Evolutionary conservation across 768 basidiomycete genomes (phyloP).

Genomic region (Phylloporus arenicola): DNA sequence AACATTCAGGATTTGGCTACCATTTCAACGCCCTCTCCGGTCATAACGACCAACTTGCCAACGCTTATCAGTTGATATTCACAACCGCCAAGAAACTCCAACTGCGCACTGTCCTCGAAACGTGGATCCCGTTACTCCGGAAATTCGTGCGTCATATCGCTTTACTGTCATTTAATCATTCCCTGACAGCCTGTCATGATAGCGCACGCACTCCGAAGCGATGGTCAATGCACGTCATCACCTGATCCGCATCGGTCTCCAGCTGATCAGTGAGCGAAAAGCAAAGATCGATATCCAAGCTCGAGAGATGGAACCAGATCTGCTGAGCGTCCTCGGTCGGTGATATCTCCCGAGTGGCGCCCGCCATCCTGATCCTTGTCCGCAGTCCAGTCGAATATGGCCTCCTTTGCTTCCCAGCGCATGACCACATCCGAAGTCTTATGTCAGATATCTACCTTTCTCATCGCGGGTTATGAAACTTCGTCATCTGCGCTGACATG

Average conservation of each 20-base stretch:
- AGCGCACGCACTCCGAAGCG: slow-evolving; percentile 44
- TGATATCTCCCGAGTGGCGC: slow-evolving; percentile 6
- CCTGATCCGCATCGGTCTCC: slow-evolving; percentile 48
- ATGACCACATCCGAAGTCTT: slow-evolving; percentile 55
- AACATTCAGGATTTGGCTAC: slow-evolving; percentile 46
- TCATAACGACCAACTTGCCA: slow-evolving; percentile 48
- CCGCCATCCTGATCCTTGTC: not conserved
- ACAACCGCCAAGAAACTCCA: slow-evolving; percentile 48
- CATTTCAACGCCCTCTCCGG: slow-evolving; percentile 48
- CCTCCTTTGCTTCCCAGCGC: slow-evolving; percentile 38
- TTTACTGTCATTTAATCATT: not conserved
- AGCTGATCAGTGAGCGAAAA: slow-evolving; percentile 49
- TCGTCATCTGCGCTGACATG: slow-evolving; percentile 54
- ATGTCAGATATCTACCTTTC: slow-evolving; percentile 60
- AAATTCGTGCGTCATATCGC: slow-evolving; percentile 37
- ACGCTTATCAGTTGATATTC: slow-evolving; percentile 51
- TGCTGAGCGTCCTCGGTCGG: slow-evolving; percentile 53
- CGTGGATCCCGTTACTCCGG: slow-evolving; percentile 53
- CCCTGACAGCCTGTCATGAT: slow-evolving; percentile 7
- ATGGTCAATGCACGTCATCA: slow-evolving; percentile 42
- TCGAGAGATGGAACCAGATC: slow-evolving; percentile 27
- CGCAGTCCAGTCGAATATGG: slow-evolving; percentile 56
- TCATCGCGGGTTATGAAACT: slow-evolving; percentile 64
- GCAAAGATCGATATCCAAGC: slow-evolving; percentile 31
- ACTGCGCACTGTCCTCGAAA: slow-evolving; percentile 47